A percentile compares a stretch with the other conserved stretches of the same genome.
phyloP scores from a whole-genome alignment of 306 rosid species.

The Amphicarpaea edgeworthii region DNA sequence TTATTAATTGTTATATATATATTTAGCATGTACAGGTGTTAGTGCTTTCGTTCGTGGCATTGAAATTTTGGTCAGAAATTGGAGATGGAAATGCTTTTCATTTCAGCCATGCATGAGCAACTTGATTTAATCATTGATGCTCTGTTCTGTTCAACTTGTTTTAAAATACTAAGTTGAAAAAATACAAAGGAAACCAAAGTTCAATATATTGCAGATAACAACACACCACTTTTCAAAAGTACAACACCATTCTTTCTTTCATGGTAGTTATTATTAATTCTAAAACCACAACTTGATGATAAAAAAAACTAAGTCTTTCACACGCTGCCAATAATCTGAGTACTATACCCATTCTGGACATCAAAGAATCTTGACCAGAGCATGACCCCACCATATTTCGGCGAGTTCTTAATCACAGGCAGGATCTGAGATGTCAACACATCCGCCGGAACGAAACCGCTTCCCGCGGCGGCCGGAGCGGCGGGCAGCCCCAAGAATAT shows the following conservation, averaged over 20 bases:
- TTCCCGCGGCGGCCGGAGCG: conserved; percentile 62
- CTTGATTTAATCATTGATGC: no score
- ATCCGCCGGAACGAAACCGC: conserved; percentile 65
- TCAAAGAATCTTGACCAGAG: conserved; percentile 74
- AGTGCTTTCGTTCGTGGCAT: no score
- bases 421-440: conserved; percentile 61
- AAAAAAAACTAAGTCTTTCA: conserved; percentile 47
- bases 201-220: background rate
- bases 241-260: background rate
- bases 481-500: conserved; percentile 80
- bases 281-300: conserved; percentile 28
- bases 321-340: conserved; percentile 52
- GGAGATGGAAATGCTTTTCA: no score
- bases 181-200: background rate
- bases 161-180: background rate
- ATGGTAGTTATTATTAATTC: background rate
- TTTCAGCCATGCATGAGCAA: background rate
- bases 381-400: conserved; percentile 82
- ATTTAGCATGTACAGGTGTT: no score
- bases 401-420: conserved; percentile 63
- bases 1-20: no score
- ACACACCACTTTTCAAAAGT: background rate
- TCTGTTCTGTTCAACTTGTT: background rate
- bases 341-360: conserved; percentile 60
- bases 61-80: no score